Evolutionary conservation across 2,329 filamentous ascomycete species (phyloP), one percentile per base, ranked within the genome.

Genomic region (Monilinia vaccinii-corymbosi): DNA sequence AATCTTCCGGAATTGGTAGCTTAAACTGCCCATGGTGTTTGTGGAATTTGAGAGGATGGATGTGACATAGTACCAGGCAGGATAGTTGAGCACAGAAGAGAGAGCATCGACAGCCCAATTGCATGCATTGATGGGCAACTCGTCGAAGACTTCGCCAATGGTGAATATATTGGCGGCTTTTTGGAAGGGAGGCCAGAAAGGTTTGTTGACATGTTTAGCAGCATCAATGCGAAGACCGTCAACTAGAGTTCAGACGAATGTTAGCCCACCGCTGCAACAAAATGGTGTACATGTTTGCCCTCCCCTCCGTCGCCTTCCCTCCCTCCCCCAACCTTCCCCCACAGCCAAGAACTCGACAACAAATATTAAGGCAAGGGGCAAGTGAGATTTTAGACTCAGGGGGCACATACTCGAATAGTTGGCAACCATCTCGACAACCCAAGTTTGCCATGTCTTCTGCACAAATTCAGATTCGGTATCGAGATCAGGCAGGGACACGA

Each of bases 131-230:
- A 70, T 63, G 0, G 79, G 75, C 62, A 79, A 73, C 36, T 80
- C 81, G 34, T 81, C 74, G 49, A 77, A 79, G 3, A 86, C 82
- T 66, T 87, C 84, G 4, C 84, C 83, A 14, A 85, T 75, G 5
- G 77, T 75, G 70, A 82, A 86, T 3, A 84, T 79, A 5, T 80
- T 81, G 0, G 81, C 75, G 0, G 80, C 78, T 3, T 72, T 61
- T 32, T 77, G 73, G 64, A 85, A 86, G 0, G 65, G 70, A 0
- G 80, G 71, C 76, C 82, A 84, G 70, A 84, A 87, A 21, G 75
- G 74, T 62, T 72, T 73, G 38, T 75, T 69, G 36, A 79, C 72
- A 61, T 80, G 72, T 62, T 76, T 74, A 14, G 74, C 75, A n/a
- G 76, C 77, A 65, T 80, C 78, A 42, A 80, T 71, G 44, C 78